phyloP scores from a whole-genome alignment of 2,329 filamentous ascomycete species.

The Domatiomyces catenatus region DNA sequence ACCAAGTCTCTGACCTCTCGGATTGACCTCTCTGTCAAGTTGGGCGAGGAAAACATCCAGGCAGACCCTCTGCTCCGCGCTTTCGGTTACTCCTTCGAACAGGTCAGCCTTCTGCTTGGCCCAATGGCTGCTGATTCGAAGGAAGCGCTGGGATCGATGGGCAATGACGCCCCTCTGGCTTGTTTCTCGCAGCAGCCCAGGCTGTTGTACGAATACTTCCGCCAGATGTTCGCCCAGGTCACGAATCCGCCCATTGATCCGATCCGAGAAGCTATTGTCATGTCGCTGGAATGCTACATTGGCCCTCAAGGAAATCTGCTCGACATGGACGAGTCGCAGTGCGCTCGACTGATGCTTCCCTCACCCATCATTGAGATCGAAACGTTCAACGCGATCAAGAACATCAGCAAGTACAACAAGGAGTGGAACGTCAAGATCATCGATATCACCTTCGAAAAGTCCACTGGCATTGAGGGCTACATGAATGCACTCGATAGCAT shows the following conservation, averaged over 20 bases:
- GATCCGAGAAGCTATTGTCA: conserved; percentile 92
- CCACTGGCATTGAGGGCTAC: conserved; percentile 67
- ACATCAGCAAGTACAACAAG: conserved; percentile 55
- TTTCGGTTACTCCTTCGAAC: conserved; percentile 90
- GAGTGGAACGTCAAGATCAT: conserved; percentile 81
- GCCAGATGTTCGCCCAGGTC: conserved; percentile 92
- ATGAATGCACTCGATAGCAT: conserved; percentile 76
- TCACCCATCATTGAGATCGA: conserved; percentile 80
- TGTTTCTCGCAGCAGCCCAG: conserved; percentile 82
- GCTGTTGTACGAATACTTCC: conserved; percentile 89
- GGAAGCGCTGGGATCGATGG: conserved; percentile 93
- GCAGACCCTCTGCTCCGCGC: conserved; percentile 71
- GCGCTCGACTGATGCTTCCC: conserved; percentile 67
- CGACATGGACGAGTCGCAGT: conserved; percentile 85
- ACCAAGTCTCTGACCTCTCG: conserved; percentile 42
- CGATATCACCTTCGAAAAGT: conserved; percentile 85
- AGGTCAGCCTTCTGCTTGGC: conserved; percentile 77
- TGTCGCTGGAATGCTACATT: conserved; percentile 93
- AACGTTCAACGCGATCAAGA: conserved; percentile 76
- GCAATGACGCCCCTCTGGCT: conserved; percentile 85
- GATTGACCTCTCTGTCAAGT: conserved; percentile 49
- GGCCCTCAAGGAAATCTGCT: conserved; percentile 89
- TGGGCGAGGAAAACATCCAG: conserved; percentile 58
- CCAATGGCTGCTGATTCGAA: conserved; percentile 97
- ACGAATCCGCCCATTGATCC: conserved; percentile 96